Percentiles rank a stretch among this genome's conserved stretches.
Evolutionary conservation across 1,284 basidiomycete species (phyloP).

Genomic region (Pseudozyma thailandica): DNA sequence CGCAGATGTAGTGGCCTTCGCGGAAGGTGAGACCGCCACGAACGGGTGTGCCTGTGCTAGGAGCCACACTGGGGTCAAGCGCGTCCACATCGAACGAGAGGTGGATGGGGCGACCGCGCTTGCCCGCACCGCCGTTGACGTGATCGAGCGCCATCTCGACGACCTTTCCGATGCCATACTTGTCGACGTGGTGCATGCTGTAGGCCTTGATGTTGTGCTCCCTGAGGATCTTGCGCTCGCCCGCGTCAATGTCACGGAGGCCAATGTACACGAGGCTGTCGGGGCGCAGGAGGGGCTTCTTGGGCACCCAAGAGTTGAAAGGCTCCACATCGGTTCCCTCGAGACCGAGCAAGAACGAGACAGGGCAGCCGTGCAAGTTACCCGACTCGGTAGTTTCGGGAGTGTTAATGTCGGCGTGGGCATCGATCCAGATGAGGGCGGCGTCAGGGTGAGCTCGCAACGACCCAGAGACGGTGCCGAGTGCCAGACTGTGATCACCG

Average conservation of each 20-base stretch:
- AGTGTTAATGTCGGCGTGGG: constrained; percentile 90
- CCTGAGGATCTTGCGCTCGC: constrained; percentile 87
- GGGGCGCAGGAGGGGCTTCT: constrained; percentile 71
- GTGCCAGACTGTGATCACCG: constrained; percentile 88
- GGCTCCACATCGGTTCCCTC: constrained; percentile 64
- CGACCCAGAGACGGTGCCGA: constrained; percentile 68
- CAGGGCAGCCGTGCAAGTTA: constrained; percentile 97
- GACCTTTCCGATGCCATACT: constrained; percentile 85
- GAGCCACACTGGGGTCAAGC: constrained; percentile 87
- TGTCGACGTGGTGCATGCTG: constrained; percentile 98
- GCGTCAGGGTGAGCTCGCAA: constrained; percentile 73
- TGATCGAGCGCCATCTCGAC: constrained; percentile 95
- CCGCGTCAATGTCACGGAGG: constrained; percentile 89
- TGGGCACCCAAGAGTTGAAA: constrained; percentile 65
- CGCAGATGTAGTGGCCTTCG: constrained; percentile 93
- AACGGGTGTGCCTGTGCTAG: constrained; percentile 91
- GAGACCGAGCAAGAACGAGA: constrained; percentile 81
- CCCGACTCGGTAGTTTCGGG: constrained; percentile 82
- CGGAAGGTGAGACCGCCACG: constrained; percentile 96
- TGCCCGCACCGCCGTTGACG: constrained; percentile 74
- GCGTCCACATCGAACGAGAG: constrained; percentile 93
- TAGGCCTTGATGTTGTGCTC: constrained; percentile 90
- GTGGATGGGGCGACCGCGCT: constrained; percentile 85
- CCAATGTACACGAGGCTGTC: constrained; percentile 91
- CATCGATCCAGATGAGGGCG: constrained; percentile 84